Percentiles rank a stretch among this genome's conserved stretches.
phyloP scores from a whole-genome alignment of 257 asterid genomes.

The Verbena officinalis region DNA sequence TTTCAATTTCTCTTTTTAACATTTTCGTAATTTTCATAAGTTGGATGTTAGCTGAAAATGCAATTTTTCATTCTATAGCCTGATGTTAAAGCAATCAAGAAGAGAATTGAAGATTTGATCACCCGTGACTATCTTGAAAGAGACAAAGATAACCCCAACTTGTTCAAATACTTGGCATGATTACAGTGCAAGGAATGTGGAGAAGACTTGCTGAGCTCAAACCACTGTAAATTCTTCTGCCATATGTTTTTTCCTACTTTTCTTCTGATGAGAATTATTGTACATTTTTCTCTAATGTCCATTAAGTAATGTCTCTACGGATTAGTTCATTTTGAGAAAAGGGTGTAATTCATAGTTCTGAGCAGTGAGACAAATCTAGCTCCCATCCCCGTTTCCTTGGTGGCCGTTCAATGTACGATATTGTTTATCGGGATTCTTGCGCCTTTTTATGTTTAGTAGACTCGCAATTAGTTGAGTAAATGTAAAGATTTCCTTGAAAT shows the following conservation, averaged over 20 bases:
- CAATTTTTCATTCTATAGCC: conserved; percentile 54
- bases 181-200: background rate
- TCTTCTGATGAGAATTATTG: conserved; percentile 31
- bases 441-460: conserved; percentile 1
- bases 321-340: conserved; percentile 22
- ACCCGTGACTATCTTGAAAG: conserved; percentile 93
- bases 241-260: conserved; percentile 19
- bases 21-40: background rate
- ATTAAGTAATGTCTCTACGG: conserved; percentile 7
- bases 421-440: conserved; percentile 8
- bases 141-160: conserved; percentile 90
- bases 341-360: conserved; percentile 6
- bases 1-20: background rate
- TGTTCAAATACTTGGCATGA: conserved; percentile 97
- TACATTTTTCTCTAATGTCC: conserved; percentile 30
- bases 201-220: conserved; percentile 11
- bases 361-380: conserved; percentile 28
- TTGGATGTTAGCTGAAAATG: background rate
- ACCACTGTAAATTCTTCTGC: conserved; percentile 33
- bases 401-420: conserved; percentile 1
- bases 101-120: conserved; percentile 95
- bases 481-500: conserved; percentile 29
- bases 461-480: conserved; percentile 16
- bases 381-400: background rate
- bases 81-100: conserved; percentile 95